phyloP scores from a whole-genome alignment of 2,329 filamentous ascomycete species.

The Neophaeococcomyces mojaviensis region DNA sequence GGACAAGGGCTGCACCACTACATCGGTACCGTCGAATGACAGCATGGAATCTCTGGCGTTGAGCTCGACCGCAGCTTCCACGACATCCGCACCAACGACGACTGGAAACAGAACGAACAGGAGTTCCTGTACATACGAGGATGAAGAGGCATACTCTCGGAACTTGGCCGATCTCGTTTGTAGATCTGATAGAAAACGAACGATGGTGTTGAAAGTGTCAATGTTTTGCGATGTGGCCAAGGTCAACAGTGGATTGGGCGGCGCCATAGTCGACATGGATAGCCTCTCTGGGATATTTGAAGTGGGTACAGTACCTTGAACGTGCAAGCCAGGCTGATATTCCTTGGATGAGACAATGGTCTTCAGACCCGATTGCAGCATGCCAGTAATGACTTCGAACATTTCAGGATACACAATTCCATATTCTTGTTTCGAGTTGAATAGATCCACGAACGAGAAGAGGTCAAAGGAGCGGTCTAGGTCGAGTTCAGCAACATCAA shows the following conservation, averaged over 20 bases:
- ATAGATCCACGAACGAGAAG: constrained; percentile 64
- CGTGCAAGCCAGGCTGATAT: constrained; percentile 10
- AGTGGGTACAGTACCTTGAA: constrained; percentile 26
- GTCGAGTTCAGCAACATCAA: constrained; percentile 68
- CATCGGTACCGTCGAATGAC: constrained; percentile 77
- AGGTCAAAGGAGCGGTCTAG: constrained; percentile 67
- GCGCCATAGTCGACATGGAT: constrained; percentile 24
- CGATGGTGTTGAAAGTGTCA: constrained; percentile 64
- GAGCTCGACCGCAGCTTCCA: constrained; percentile 79
- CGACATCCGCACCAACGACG: constrained; percentile 75
- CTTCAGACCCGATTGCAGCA: constrained; percentile 80
- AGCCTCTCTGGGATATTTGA: constrained; percentile 17
- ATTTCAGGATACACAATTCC: constrained; percentile 70
- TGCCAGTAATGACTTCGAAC: constrained; percentile 69
- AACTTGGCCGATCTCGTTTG: constrained; percentile 71
- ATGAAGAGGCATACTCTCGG: constrained; percentile 70
- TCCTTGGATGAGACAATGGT: constrained; percentile 56
- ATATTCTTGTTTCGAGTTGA: constrained; percentile 49
- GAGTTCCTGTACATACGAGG: constrained; percentile 73
- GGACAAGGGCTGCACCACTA: constrained; percentile 70
- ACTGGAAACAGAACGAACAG: constrained; percentile 78
- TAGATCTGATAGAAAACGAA: constrained; percentile 70
- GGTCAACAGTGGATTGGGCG: constrained; percentile 20
- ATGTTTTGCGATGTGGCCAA: constrained; percentile 47
- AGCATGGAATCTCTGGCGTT: constrained; percentile 72